These are phyloP conservation scores for Moringa oleifera DNA, from an alignment of 345 rosid species.

Conservation along the genomic window DNA sequence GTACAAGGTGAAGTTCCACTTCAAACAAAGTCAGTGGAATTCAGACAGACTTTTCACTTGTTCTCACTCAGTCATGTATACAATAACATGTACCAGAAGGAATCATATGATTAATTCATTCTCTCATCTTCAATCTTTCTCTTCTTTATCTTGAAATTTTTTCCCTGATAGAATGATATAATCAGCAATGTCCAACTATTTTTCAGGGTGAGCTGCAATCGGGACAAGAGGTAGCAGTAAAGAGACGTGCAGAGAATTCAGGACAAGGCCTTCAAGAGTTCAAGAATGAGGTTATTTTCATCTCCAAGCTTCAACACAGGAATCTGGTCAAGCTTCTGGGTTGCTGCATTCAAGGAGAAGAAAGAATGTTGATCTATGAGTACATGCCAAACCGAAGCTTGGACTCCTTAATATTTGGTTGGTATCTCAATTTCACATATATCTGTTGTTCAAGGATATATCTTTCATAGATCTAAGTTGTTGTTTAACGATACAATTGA, in stretches of 20 bases:
- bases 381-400: constrained; percentile 27
- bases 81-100: too few species aligned
- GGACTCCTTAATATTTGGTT: constrained; percentile 25
- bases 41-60: too few species aligned
- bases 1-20: constrained; percentile 27
- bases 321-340: constrained; percentile 29
- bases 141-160: not conserved
- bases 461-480: not conserved
- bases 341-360: constrained; percentile 23
- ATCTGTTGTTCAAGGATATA: too few species aligned
- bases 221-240: constrained; percentile 26
- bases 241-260: constrained; percentile 23
- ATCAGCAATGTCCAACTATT: not conserved
- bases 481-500: not conserved
- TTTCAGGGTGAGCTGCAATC: constrained; percentile 18
- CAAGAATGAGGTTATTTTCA: constrained; percentile 27
- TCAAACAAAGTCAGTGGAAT: not conserved
- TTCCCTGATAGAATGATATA: too few species aligned
- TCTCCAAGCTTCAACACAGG: constrained; percentile 29
- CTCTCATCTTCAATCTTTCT: not conserved
- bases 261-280: constrained; percentile 28
- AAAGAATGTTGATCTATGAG: constrained; percentile 24
- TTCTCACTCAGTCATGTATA: too few species aligned
- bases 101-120: too few species aligned
- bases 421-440: not conserved